These are phyloP conservation scores for Mycena sp. DNA, from an alignment of 1,284 basidiomycete species.

Conservation along the genomic window DNA sequence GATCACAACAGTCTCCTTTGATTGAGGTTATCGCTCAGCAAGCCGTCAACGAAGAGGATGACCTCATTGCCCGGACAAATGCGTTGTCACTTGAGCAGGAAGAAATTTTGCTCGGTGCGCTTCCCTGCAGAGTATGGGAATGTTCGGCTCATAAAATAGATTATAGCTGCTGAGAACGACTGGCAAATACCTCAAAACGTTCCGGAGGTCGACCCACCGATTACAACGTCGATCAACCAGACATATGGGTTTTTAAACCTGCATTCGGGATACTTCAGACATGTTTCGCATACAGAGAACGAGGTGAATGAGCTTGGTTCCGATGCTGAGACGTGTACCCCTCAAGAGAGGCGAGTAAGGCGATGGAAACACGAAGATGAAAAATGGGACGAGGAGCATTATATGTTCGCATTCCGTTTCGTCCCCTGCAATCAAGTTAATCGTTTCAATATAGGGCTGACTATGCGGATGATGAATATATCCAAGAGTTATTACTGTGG, in stretches of 20 bases:
- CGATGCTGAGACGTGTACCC: conserved; percentile 63
- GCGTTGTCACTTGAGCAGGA: conserved; percentile 57
- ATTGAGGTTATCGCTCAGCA: conserved; percentile 73
- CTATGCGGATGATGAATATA: conserved; percentile 77
- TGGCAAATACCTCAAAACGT: conserved; percentile 78
- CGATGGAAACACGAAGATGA: conserved; percentile 47
- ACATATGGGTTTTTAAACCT: conserved; percentile 79
- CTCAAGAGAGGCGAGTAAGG: conserved; percentile 50
- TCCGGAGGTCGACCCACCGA: conserved; percentile 49
- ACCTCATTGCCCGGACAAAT: conserved; percentile 54
- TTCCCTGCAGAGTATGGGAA: background rate
- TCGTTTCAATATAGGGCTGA: conserved; percentile 65
- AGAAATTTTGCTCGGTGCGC: conserved; percentile 68
- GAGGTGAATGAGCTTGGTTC: conserved; percentile 80
- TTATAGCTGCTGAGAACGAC: conserved; percentile 74
- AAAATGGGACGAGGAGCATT: conserved; percentile 85
- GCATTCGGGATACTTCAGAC: conserved; percentile 76
- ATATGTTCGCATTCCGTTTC: conserved; percentile 62
- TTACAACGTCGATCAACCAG: conserved; percentile 53
- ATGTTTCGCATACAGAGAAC: conserved; percentile 76
- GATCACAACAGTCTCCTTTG: conserved; percentile 51
- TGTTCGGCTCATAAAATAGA: conserved; percentile 1
- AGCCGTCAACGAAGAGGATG: conserved; percentile 45
- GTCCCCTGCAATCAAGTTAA: conserved; percentile 8
- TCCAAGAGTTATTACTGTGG: conserved; percentile 75